Evolutionary conservation across 78 protist genomes (phyloP), one percentile per base, ranked within the genome.

Genomic region (Dictyostelium firmibasis): DNA sequence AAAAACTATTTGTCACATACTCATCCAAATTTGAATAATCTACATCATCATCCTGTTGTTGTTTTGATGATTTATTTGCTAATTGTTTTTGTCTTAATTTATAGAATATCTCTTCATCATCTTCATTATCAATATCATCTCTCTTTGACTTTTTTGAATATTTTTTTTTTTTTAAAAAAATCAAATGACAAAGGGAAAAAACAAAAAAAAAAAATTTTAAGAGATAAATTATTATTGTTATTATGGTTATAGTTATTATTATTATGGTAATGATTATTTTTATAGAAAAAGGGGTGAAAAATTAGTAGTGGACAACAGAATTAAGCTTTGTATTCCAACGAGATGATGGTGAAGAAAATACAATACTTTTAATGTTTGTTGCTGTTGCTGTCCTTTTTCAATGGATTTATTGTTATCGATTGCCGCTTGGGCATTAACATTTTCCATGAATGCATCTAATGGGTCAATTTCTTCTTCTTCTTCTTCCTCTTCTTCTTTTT

Each of bases 381-480:
- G 50, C 25, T 23, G 82, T 5, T 76, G 25, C 23, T 76, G 82
- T 9, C 29, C 23, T n/a, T 76, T 76, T 76, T 76, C 82, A 76
- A 76, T 76, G 27, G 82, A 31, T 76, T 76, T 33, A 38, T 10
- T 76, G 2, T 41, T 35, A 9, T 76, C 82, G 18, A 76, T 36
- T 38, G 44, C 53, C 1, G 82, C 86, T 27, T 81, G 64, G 5
- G 27, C 44, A 38, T 53, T 53, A 2, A 87, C 83, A 64, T 35
- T 31, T 64, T 78, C 92, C 96, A 92, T 92, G 33, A 85, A 92
- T 70, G 91, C 92, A 81, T 92, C 96, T 25, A 92, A 44, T 35
- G 96, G 91, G 31, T 92, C 96, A 16, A 85, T 83, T 38, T 92
- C 96, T 41, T 92, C 96, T 3, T 86, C 96, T 2, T 74, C 92